Evolutionary conservation across 345 rosid species (phyloP).

Genomic region (Orychophragmus violaceus): DNA sequence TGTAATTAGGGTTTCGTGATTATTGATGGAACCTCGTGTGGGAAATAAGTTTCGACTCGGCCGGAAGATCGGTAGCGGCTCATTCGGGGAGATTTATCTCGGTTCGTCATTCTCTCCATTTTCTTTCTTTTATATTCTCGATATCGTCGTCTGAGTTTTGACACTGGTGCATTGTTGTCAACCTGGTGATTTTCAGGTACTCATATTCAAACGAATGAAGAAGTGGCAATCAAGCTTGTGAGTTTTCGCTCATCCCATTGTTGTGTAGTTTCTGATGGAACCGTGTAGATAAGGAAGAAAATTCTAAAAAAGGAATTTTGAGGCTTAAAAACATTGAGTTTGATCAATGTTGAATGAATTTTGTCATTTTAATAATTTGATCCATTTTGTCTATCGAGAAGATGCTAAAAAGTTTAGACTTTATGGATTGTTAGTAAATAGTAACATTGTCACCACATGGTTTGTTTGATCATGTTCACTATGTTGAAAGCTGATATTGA

Average conservation of each 20-base stretch:
- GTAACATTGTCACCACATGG: neutral
- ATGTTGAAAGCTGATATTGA: neutral
- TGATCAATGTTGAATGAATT: neutral
- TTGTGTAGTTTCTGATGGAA: neutral
- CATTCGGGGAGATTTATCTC: conserved; percentile 60
- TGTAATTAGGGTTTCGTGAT: conserved; percentile 6
- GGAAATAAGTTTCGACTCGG: conserved; percentile 61
- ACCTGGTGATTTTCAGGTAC: conserved; percentile 45
- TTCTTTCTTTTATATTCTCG: neutral
- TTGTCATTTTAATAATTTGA: neutral
- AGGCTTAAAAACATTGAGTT: neutral
- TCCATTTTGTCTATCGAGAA: neutral
- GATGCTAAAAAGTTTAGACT: neutral
- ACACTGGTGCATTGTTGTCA: conserved; percentile 8
- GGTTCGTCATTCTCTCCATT: conserved; percentile 29
- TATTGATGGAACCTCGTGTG: conserved; percentile 46
- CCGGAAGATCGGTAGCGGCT: conserved; percentile 64
- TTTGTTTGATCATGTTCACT: neutral
- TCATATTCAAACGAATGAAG: conserved; percentile 81
- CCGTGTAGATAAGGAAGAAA: neutral
- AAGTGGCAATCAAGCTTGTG: conserved; percentile 93
- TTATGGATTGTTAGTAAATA: neutral
- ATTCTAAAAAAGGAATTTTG: neutral
- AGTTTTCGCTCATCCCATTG: conserved; percentile 22
- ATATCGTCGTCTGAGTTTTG: neutral